Base-by-base conservation (phyloP, 176 grass and related monocot species). In the Aegilops sharonensis region DNA sequence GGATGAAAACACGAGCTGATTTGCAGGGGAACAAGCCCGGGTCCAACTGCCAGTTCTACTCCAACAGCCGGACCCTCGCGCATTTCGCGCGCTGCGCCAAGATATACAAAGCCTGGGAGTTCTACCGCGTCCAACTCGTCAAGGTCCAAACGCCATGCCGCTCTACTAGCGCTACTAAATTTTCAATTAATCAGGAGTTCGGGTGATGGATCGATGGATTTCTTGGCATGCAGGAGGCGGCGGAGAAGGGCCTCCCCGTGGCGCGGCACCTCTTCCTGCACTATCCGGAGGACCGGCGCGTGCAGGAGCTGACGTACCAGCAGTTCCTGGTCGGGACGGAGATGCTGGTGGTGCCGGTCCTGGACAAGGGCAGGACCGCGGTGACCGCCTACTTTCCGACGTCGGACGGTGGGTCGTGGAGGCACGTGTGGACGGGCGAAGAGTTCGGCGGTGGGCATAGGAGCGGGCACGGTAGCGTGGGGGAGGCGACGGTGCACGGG, bases 51-150 rank as follows among this genome's bases (percentile, higher is more conserved):
- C 95, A 98, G 85, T 90, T 98, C 89, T 98, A 98, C 88, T 91
- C 93, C 45, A 93, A 87, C 54, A 74, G 42, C 32, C 67, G 67
- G 14, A 86, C 91, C 75, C 85, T 98, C 5, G 72, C 89, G 59
- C 95, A 98, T 45, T 98, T 98, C 83, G 91, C 93, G 9, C 93
- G 91, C 31, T 98, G 95, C 79, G 95, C 95, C 67, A 98, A 87
- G 85, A 90, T 98, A 11, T 98, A 95, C 91, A 89, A 79, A 72
- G 95, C 95, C 25, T 98, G 95, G 95, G 89, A 91, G 77, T 98
- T 98, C 85, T 98, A 98, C 64, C 90, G 93, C 40, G 39, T 85
- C 15, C 65, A 91, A 57, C 89, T 98, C 52, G 95, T 98, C 27
- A 39, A 81, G 88, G 93, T 18, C 50, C 50, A 54, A 6, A 54